Evolutionary conservation across 1,284 basidiomycete species (phyloP), one percentile per base, ranked within the genome.

Genomic region (Sanghuangporus weigelae): DNA sequence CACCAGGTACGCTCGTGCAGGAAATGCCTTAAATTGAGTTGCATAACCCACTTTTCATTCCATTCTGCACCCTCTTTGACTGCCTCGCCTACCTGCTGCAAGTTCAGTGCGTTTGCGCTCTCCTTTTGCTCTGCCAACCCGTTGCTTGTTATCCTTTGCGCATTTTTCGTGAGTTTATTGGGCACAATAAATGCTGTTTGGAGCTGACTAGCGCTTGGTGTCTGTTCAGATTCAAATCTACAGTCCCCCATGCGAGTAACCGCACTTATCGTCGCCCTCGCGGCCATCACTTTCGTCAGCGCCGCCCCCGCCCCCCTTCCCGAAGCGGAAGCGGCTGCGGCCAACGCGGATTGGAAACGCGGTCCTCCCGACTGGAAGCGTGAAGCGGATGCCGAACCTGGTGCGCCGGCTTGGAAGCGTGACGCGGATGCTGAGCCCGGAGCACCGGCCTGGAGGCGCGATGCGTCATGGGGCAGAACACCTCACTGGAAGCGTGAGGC

Each of bases 401-500:
- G 5, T 31, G 19, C 19, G 14, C 19, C 49, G 10, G 14, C 3
- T n/a, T 46, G 50, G 31, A 51, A 51, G 7, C 50, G 50, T 26
- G 50, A 51, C 3, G 50, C 50, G 7, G 50, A 51, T 6, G 50
- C 50, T 51, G 50, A 51, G 50, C n/a, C 50, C 48, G 48, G 21
- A 11, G 16, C 48, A n/a, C 16, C 23, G 16, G 48, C 1, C 11
- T 51, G 50, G 19, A 26, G 26, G 16, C 50, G 50, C 50, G 50
- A 51, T 35, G 23, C 50, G 16, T 19, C 44, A 4, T 46, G 44
- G 44, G 53, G 54, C 31, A 35, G 57, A 48, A 44, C 57, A 21
- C 19, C 57, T 14, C 23, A 44, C 57, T 59, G 42, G 57, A 59
- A 59, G 40, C 57, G 57, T 12, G 57, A 59, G 19, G n/a, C 50